phyloP scores from a whole-genome alignment of 2,329 filamentous ascomycete genomes.

The Botrytis elliptica region DNA sequence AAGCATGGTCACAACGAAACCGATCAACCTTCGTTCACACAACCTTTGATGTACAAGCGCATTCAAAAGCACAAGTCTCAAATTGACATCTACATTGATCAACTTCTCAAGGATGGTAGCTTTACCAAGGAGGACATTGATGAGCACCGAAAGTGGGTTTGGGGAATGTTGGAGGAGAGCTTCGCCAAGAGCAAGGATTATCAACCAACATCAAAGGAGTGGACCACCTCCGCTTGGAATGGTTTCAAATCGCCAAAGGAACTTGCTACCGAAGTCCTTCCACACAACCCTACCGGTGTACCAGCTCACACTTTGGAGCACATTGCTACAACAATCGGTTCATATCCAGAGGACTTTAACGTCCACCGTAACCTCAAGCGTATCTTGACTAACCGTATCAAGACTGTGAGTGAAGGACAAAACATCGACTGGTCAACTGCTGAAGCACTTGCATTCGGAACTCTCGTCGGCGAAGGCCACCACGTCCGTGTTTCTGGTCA shows the following conservation, averaged over 20 bases:
- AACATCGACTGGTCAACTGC: slow-evolving; percentile 98
- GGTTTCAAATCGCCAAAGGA: slow-evolving; percentile 99
- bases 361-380: slow-evolving; percentile 96
- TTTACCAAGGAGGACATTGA: slow-evolving; percentile 98
- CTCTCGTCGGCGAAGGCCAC: slow-evolving; percentile 87
- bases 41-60: slow-evolving; percentile 99
- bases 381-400: slow-evolving; percentile 84
- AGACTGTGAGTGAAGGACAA: slow-evolving; percentile 87
- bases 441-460: slow-evolving; percentile 91
- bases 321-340: slow-evolving; percentile 78
- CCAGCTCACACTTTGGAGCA: slow-evolving; percentile 70
- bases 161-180: slow-evolving; percentile 97
- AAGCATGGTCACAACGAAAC: slow-evolving; percentile 99
- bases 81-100: slow-evolving; percentile 87
- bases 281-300: slow-evolving; percentile 85
- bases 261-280: slow-evolving; percentile 87
- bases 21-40: slow-evolving; percentile 98
- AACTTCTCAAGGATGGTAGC: slow-evolving; percentile 86
- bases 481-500: slow-evolving; percentile 97
- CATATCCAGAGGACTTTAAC: slow-evolving; percentile 78
- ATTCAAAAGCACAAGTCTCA: slow-evolving; percentile 82
- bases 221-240: slow-evolving; percentile 98
- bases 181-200: slow-evolving; percentile 98
- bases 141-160: slow-evolving; percentile 99
- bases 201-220: slow-evolving; percentile 93